A percentile compares a stretch with the other conserved stretches of the same genome.
Conservation (phyloP, 1,139 yeast genomes). For the Candida frijolesensis region DNA sequence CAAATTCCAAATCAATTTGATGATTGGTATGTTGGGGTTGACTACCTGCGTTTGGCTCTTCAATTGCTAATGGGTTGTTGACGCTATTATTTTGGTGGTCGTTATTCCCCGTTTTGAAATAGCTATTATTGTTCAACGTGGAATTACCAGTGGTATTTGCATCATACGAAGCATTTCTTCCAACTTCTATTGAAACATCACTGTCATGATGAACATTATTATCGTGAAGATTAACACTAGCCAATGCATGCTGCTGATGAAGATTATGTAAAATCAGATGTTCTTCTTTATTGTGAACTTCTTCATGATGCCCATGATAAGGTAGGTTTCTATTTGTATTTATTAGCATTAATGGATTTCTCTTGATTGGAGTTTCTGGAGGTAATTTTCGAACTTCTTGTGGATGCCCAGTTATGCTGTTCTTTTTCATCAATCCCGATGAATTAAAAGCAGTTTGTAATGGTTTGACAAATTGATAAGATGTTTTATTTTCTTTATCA, state of each 20-base stretch:
- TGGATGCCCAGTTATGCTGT: conserved; percentile 38
- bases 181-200: conserved; percentile 41
- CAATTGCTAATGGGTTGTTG: not conserved
- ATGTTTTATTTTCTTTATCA: conserved; percentile 43
- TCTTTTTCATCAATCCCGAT: conserved; percentile 74
- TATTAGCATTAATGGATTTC: conserved; percentile 48
- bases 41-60: not conserved
- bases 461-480: conserved; percentile 77
- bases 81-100: conserved; percentile 33
- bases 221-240: conserved; percentile 21
- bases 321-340: conserved; percentile 24
- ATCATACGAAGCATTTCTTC: conserved; percentile 33
- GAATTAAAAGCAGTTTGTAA: conserved; percentile 83
- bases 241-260: conserved; percentile 11
- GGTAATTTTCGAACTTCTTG: conserved; percentile 36
- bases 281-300: not conserved
- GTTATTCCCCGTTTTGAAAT: conserved; percentile 26
- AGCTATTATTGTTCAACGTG: conserved; percentile 22
- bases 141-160: conserved; percentile 17
- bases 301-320: conserved; percentile 6
- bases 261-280: not conserved
- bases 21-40: not conserved
- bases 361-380: conserved; percentile 87
- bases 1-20: conserved; percentile 26
- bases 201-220: conserved; percentile 9